Base-by-base conservation (phyloP, 169 alveolate genomes). In the Eimeria tenella region DNA sequence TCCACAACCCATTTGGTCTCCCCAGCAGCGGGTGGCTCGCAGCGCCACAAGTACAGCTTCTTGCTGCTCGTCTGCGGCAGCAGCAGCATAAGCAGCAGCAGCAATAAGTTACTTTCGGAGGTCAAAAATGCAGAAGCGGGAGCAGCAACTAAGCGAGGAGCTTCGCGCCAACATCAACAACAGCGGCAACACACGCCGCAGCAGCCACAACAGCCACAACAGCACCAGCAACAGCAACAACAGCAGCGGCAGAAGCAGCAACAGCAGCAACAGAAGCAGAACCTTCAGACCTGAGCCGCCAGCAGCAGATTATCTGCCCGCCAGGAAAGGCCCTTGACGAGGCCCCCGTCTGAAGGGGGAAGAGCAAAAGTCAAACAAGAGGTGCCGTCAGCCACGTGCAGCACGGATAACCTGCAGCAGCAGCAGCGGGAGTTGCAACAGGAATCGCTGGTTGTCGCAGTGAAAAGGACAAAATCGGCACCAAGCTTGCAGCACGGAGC, bases 11-110 rank as follows among this genome's bases (percentile, higher is more conserved):
- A 65, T 8, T 9, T 13, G 13, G 75, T 65, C 9, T 65, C 75
- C 23, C 75, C 75, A 9, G 75, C 75, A 9, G 42, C 75, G 5
- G 75, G 75, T 5, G 75, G 75, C 75, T 65, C 75, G 25, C 75
- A 65, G 17, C 82, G 93, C 93, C 93, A 86, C 62, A 86, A 53
- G 25, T 25, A 86, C 5, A 86, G 56, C 52, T 86, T 86, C 82
- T 86, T 86, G 60, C 31, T 73, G 70, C 93, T 65, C 82, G 93
- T 86, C 81, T 82, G 90, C 55, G 9, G 75, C 75, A 65, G 23
- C 75, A 65, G 42, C 25, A 10, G 9, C 8, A 13, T 13, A 58
- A 58, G 42, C 75, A 65, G 9, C 75, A 9, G 75, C 17, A 65
- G 75, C 75, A 65, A n/a, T 21, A 65, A 21, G 31, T 9, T 7